These are phyloP conservation scores for Coriolopsis trogii DNA, from an alignment of 1,284 basidiomycete species.

Conservation along the genomic window DNA sequence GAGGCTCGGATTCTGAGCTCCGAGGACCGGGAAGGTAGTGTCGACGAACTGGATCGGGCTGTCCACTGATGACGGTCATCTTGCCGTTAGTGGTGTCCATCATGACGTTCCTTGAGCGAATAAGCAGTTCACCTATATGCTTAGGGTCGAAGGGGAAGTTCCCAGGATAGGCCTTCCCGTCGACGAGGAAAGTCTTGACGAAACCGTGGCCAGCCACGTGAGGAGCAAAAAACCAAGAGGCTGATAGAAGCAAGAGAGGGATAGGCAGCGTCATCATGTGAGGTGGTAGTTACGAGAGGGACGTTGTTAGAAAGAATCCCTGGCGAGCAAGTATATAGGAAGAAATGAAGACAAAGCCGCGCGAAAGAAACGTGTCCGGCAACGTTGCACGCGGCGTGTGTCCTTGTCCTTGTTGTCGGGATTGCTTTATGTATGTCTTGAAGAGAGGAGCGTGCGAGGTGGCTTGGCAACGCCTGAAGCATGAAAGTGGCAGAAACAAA, in stretches of 20 bases:
- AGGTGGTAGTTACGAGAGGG: background rate
- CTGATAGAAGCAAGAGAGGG: background rate
- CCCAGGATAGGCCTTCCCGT: constrained; percentile 24
- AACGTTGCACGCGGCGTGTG: too few relatives aligned
- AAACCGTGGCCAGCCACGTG: constrained; percentile 22
- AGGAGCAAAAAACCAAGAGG: constrained; percentile 1
- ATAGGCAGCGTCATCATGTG: background rate
- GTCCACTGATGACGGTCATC: constrained; percentile 17
- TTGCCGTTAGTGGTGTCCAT: background rate
- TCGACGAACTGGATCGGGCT: constrained; percentile 31
- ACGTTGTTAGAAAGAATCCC: too few relatives aligned
- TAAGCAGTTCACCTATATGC: background rate
- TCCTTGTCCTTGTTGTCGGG: too few relatives aligned
- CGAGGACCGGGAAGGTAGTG: constrained; percentile 41
- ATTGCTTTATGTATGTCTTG: too few relatives aligned
- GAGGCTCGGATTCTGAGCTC: constrained; percentile 37
- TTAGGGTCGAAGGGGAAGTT: constrained; percentile 10
- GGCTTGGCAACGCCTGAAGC: too few relatives aligned
- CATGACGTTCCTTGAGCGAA: background rate
- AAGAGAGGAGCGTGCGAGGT: too few relatives aligned
- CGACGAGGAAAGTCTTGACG: constrained; percentile 20
- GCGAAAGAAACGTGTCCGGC: too few relatives aligned
- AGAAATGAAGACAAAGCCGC: too few relatives aligned
- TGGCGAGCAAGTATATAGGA: too few relatives aligned
- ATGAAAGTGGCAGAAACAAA: too few relatives aligned